Conservation (phyloP, 495 filamentous ascomycete species). For the Neurospora africana region DNA sequence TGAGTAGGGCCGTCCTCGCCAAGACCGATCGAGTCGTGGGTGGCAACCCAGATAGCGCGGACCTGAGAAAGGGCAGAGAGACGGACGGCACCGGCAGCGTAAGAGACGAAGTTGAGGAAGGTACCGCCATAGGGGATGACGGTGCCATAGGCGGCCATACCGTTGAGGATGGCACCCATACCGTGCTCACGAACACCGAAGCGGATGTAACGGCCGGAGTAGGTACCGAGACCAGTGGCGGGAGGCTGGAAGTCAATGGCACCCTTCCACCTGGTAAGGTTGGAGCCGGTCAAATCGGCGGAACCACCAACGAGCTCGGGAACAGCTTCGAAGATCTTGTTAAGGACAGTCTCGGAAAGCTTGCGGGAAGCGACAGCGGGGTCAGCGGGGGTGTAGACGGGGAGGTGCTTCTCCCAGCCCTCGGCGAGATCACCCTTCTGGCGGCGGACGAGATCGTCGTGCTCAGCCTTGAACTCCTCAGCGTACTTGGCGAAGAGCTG, state of each 20-base stretch:
- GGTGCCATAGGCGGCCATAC: conserved; percentile 89
- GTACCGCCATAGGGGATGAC: conserved; percentile 89
- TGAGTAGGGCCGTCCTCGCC: conserved; percentile 98
- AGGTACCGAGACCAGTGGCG: conserved; percentile 71
- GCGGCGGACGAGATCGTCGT: conserved; percentile 72
- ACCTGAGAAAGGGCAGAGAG: conserved; percentile 86
- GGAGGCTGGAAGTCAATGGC: conserved; percentile 97
- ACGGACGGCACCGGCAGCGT: conserved; percentile 90
- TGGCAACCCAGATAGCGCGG: conserved; percentile 91
- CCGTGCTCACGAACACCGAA: conserved; percentile 96
- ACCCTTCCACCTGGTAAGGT: conserved; percentile 96
- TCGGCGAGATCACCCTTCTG: conserved; percentile 77
- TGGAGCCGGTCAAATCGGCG: conserved; percentile 95
- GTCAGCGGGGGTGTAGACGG: conserved; percentile 83
- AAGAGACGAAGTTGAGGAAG: conserved; percentile 99
- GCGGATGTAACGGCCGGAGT: conserved; percentile 84
- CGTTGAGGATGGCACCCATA: conserved; percentile 98
- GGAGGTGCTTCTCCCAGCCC: conserved; percentile 93
- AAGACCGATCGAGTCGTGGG: conserved; percentile 98
- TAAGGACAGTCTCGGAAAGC: conserved; percentile 86
- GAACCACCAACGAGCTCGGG: conserved; percentile 94
- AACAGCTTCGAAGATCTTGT: conserved; percentile 70
- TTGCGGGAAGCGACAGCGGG: conserved; percentile 82
- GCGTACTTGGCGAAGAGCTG: conserved; percentile 80
- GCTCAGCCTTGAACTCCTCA: conserved; percentile 61